Evolutionary conservation across 257 asterid genomes (phyloP).

Genomic region (Solanum peruvianum): DNA sequence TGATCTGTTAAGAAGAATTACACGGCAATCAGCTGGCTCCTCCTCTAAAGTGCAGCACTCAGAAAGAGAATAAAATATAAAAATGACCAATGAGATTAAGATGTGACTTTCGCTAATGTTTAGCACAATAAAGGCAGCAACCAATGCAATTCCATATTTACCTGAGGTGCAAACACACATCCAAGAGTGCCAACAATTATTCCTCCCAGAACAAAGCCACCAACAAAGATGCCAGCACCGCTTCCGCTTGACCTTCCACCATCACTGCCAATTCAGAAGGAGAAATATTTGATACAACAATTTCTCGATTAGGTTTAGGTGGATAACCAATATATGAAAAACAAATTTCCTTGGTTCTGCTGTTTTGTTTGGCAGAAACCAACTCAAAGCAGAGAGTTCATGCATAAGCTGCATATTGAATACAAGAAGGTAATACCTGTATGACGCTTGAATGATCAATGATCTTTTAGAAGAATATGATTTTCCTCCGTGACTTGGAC

Average conservation of each 20-base stretch:
- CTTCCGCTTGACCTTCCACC: constrained; percentile 33
- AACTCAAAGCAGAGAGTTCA: background rate
- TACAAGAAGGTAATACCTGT: constrained; percentile 26
- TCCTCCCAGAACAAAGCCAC: constrained; percentile 87
- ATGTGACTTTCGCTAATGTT: background rate
- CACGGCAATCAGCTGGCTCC: background rate
- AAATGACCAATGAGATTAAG: background rate
- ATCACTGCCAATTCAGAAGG: constrained; percentile 37
- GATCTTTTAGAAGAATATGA: constrained; percentile 21
- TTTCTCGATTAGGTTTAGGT: background rate
- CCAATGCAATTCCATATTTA: background rate
- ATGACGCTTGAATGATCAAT: constrained; percentile 45
- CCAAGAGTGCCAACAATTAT: constrained; percentile 65
- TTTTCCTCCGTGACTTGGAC: constrained; percentile 20
- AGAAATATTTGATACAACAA: background rate
- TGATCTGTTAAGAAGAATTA: constrained; percentile 34
- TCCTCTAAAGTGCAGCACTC: background rate
- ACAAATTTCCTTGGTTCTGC: background rate
- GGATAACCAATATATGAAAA: background rate
- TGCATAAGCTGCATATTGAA: background rate
- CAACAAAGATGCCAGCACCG: constrained; percentile 35
- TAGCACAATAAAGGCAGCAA: background rate
- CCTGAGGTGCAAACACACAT: constrained; percentile 84
- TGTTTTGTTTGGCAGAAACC: background rate
- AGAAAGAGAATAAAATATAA: background rate